phyloP scores from a whole-genome alignment of 139 green algal genomes.

The Volvox reticuliferus region DNA sequence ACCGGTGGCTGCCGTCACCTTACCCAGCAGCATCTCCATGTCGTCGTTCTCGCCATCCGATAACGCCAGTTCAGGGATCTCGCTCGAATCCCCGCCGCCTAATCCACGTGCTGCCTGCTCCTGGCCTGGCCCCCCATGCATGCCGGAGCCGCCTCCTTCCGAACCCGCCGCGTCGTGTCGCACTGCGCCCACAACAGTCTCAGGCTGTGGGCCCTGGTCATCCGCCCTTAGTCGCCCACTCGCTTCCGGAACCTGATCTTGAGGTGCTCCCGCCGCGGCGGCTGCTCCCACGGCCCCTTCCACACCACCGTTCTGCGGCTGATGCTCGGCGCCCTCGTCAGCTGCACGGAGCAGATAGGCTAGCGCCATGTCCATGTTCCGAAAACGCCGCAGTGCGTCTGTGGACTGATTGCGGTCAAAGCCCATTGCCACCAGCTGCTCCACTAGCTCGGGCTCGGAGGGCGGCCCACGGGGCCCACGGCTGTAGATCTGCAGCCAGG shows the following conservation, averaged over 20 bases:
- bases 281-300: not conserved
- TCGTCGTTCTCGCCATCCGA: not conserved
- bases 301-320: not conserved
- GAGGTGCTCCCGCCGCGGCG: not conserved
- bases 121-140: too few relatives aligned
- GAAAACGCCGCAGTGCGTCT: slow-evolving; percentile 42
- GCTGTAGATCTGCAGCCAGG: slow-evolving; percentile 29
- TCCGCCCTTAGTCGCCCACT: not conserved
- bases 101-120: not conserved
- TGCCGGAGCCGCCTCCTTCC: too few relatives aligned
- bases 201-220: not conserved
- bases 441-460: slow-evolving; percentile 32
- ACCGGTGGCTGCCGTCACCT: not conserved
- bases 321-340: not conserved
- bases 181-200: not conserved
- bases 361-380: slow-evolving; percentile 56
- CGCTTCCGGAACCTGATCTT: not conserved
- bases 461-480: not conserved
- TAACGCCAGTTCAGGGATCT: not conserved
- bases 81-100: not conserved
- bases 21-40: not conserved
- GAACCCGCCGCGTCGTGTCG: not conserved
- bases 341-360: slow-evolving; percentile 42
- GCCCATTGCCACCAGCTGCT: slow-evolving; percentile 60
- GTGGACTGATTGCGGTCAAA: slow-evolving; percentile 53